These are phyloP conservation scores for Globisporangium cystogenes DNA, from an alignment of 352 stramenopile genomes.

Conservation along the genomic window DNA sequence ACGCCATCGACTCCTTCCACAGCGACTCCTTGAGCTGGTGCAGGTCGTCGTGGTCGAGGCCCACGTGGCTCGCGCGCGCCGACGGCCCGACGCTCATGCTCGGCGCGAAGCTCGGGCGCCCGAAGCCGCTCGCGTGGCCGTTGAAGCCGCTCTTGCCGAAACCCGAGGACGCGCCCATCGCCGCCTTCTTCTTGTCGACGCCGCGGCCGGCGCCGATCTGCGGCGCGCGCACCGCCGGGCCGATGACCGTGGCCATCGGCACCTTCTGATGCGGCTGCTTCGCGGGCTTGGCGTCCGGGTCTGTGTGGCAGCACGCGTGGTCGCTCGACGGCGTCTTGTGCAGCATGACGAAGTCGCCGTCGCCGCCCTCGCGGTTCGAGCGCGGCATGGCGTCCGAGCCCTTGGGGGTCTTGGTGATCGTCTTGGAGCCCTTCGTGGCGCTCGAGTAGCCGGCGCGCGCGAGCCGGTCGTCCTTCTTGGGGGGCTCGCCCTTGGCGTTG, in stretches of 20 bases:
- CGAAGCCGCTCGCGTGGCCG: slow-evolving; percentile 2
- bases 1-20: slow-evolving; percentile 24
- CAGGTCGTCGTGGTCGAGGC: slow-evolving; percentile 26
- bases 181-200: neutral
- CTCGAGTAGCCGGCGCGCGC: slow-evolving; percentile 5
- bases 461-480: slow-evolving; percentile 7
- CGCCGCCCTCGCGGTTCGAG: slow-evolving; percentile 10
- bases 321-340: slow-evolving; percentile 22
- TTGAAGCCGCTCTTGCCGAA: slow-evolving; percentile 7
- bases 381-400: slow-evolving; percentile 10
- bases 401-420: slow-evolving; percentile 2
- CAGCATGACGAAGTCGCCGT: slow-evolving; percentile 11
- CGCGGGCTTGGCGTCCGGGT: slow-evolving; percentile 2
- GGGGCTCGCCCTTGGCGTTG: neutral
- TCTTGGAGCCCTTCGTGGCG: neutral
- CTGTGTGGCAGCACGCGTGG: slow-evolving; percentile 12
- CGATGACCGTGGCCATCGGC: slow-evolving; percentile 18
- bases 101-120: slow-evolving; percentile 24
- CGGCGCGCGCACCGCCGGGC: slow-evolving; percentile 9
- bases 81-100: slow-evolving; percentile 10
- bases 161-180: neutral
- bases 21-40: slow-evolving; percentile 35
- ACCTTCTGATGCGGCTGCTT: slow-evolving; percentile 6
- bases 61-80: slow-evolving; percentile 13
- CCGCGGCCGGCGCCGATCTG: slow-evolving; percentile 5